Percentiles rank a stretch among this genome's conserved stretches.
phyloP scores from a whole-genome alignment of 225 moss, liverwort and hornwort genomes.

The Pleurozium schreberi region DNA sequence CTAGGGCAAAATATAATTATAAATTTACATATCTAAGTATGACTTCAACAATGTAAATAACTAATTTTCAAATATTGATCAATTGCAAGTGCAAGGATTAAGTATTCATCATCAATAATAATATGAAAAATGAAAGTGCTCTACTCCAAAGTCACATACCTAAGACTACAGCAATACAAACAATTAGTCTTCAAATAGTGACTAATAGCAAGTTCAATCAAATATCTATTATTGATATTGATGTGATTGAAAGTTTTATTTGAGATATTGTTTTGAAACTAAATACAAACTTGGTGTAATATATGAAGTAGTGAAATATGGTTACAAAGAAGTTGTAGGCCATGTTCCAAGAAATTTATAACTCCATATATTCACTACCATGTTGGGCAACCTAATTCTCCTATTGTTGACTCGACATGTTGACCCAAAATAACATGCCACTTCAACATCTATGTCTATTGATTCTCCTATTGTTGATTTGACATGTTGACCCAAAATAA shows the following conservation, averaged over 20 bases:
- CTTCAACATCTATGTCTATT: too few species aligned
- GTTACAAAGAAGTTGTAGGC: background rate
- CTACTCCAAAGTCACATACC: background rate
- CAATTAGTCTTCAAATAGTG: background rate
- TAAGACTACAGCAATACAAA: background rate
- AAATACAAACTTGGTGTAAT: fast-evolving
- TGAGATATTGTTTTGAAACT: background rate
- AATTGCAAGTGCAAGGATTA: background rate
- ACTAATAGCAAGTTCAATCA: background rate
- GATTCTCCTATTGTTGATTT: background rate
- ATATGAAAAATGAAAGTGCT: background rate
- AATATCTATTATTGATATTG: background rate
- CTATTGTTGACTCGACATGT: background rate
- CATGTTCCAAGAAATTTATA: background rate
- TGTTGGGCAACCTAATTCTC: background rate
- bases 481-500: background rate
- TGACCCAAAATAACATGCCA: background rate
- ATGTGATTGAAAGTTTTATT: background rate
- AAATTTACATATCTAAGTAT: background rate
- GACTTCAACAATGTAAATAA: background rate
- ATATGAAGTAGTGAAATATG: background rate
- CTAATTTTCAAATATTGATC: background rate
- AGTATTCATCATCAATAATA: background rate
- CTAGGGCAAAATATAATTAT: background rate
- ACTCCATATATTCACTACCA: background rate